Base-by-base conservation (phyloP, 306 rosid species). In the Lablab purpureus region DNA sequence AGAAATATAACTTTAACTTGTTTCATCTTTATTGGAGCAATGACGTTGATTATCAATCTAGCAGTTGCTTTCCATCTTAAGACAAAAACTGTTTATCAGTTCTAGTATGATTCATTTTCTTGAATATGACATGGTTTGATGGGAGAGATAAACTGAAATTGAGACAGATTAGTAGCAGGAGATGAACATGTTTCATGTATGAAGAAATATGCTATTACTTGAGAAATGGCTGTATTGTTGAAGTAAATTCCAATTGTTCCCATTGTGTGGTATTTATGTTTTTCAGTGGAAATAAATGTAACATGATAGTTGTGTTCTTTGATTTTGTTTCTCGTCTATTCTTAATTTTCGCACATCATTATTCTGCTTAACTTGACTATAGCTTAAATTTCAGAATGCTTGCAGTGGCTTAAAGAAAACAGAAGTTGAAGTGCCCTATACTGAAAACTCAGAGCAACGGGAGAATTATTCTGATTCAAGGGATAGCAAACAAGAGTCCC, bases 351-450 rank as follows among this genome's bases (percentile, higher is more conserved):
- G 30, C 55, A 58, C 6, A 13, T 6, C 37, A 7, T 43, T 67
- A n/a, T 67, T 45, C 43, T 64, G 19, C 18, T 21, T 46, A 10
- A 66, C 8, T 67, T 23, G n/a, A 43, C 4, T 75, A 37, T 9
- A 10, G 43, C 75, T 75, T 67, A 4, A 34, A 43, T 76, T 81
- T 72, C 70, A 92, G 97, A 88, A 72, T 76, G 77, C 54, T 76
- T 76, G 79, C 77, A 65, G 76, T 54, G 70, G 66, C 73, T 62
- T 67, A 30, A 80, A 81, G 41, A 79, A 73, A 40, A 60, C 68
- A 23, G 84, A 75, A 74, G 75, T 34, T 18, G 84, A 80, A 22
- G 81, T 23, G 34, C 73, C 54, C 52, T 7, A 47, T 52, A 28
- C 80, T 43, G 83, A 67, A 75, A 84, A 46, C 70, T 73, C 79